Percentiles rank a stretch among this genome's conserved stretches.
phyloP scores from a whole-genome alignment of 768 basidiomycete species.

The Leccinum rimulosum region DNA sequence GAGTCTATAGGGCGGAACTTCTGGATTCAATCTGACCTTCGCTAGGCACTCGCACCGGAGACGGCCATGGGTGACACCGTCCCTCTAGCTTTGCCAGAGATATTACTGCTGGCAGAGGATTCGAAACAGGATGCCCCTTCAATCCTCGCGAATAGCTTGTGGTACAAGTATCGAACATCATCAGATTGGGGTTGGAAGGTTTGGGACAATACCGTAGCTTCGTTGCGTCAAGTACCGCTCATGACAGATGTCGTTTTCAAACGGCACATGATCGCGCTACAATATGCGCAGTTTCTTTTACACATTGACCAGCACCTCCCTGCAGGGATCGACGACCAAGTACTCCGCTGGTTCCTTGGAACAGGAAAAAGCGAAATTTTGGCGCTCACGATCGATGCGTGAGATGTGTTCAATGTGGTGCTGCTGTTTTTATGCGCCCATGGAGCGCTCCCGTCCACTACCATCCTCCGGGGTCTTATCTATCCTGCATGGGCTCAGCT shows the following conservation, averaged over 20 bases:
- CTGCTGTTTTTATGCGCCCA: slow-evolving; percentile 58
- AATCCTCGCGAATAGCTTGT: slow-evolving; percentile 70
- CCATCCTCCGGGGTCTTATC: slow-evolving; percentile 69
- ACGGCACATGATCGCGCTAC: slow-evolving; percentile 53
- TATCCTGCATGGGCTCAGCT: slow-evolving; percentile 73
- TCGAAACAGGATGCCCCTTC: slow-evolving; percentile 59
- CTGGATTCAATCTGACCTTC: neutral
- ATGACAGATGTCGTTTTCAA: slow-evolving; percentile 48
- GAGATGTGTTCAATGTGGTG: slow-evolving; percentile 63
- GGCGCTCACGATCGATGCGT: slow-evolving; percentile 56
- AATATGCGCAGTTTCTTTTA: slow-evolving; percentile 69
- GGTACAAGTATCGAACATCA: slow-evolving; percentile 79
- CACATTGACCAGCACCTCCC: slow-evolving; percentile 76
- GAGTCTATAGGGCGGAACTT: slow-evolving; percentile 17
- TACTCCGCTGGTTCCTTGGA: slow-evolving; percentile 70
- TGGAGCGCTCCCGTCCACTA: slow-evolving; percentile 72
- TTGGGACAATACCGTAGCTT: slow-evolving; percentile 80
- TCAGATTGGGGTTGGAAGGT: slow-evolving; percentile 77
- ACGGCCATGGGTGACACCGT: slow-evolving; percentile 33
- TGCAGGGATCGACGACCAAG: slow-evolving; percentile 64
- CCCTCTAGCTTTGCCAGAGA: slow-evolving; percentile 53
- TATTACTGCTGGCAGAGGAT: slow-evolving; percentile 62
- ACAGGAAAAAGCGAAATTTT: slow-evolving; percentile 63
- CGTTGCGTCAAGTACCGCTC: slow-evolving; percentile 63
- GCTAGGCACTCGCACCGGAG: slow-evolving; percentile 42